Conservation (phyloP, 1,284 basidiomycete species). For the Phellopilus nigrolimitatus region DNA sequence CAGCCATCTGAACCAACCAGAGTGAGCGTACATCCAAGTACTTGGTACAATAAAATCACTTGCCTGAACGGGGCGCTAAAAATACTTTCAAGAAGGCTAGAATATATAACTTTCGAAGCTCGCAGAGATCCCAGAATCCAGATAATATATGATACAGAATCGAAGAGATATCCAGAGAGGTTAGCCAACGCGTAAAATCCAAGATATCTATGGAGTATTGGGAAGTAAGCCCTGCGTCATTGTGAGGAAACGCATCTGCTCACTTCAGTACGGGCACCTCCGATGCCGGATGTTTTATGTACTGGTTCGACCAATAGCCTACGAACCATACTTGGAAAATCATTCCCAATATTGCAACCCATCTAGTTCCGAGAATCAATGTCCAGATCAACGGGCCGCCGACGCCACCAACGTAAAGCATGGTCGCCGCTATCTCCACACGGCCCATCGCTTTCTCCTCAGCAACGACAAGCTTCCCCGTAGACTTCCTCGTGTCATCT, state of each 20-base stretch:
- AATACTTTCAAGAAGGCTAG: slow-evolving; percentile 22
- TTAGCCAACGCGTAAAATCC: slow-evolving; percentile 30
- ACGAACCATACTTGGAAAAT: slow-evolving; percentile 32
- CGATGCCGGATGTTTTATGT: slow-evolving; percentile 27
- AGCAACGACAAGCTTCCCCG: slow-evolving; percentile 33
- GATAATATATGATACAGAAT: background rate
- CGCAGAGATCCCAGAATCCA: slow-evolving; percentile 6
- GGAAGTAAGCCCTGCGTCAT: slow-evolving; percentile 10
- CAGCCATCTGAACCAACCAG: slow-evolving; percentile 28
- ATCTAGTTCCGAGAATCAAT: background rate
- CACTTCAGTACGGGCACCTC: slow-evolving; percentile 38
- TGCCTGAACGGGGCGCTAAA: slow-evolving; percentile 34
- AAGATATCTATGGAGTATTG: slow-evolving; percentile 20
- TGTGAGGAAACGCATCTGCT: slow-evolving; percentile 27
- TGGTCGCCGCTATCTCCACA: slow-evolving; percentile 29
- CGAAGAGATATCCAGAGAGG: slow-evolving; percentile 15
- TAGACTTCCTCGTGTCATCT: slow-evolving; percentile 15
- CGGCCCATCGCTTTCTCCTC: slow-evolving; percentile 41
- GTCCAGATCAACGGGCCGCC: slow-evolving; percentile 20
- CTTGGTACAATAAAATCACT: slow-evolving; percentile 2
- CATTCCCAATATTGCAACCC: background rate
- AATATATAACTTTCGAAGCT: slow-evolving; percentile 8
- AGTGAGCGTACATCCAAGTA: background rate
- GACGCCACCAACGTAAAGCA: slow-evolving; percentile 15
- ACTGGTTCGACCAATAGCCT: slow-evolving; percentile 36